Evolutionary conservation across 164 flowering plant genomes (phyloP), one percentile per base, ranked within the genome.

Genomic region (Hamamelis virginiana): DNA sequence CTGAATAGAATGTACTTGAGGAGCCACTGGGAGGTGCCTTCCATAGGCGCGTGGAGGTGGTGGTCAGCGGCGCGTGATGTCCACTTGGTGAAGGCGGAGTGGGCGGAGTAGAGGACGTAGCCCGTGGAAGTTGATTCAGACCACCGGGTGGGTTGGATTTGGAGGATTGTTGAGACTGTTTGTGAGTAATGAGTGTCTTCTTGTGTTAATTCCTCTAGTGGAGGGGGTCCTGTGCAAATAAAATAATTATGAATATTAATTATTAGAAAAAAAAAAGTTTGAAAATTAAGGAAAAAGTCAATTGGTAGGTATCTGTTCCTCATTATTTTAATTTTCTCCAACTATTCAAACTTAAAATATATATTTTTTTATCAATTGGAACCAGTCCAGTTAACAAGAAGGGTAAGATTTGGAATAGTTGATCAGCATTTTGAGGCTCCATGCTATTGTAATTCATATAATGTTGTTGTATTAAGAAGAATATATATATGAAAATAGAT

Each of bases 171-270:
- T 1, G 97, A 83, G 22, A 95, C 89, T 6, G 93, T 91, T 69
- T 86, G 91, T 9, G 93, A 87, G 71, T 95, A 95, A 75, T 89
- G 97, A 0, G 81, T 72, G 74, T 88, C 97, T 55, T 94, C 96
- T 46, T 72, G 84, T 1, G 83, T 38, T 64, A 83, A 47, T 25
- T 84, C 86, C 0, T 83, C 85, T 11, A 80, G 52, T n/a, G 67
- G 65, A 16, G 68, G 64, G 16, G 65, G 38, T 26, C 72, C 88
- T 85, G 76, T 55, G 19, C n/a, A 61, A 46, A n/a, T 10, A 65
- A 25, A 22, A 26, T 41, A 21, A 21, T 21, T 41, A 62, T 44
- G 5, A 62, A n/a, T n/a, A n/a, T n/a, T n/a, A n/a, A n/a, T n/a
- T n/a, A n/a, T n/a, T n/a, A n/a, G n/a, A n/a, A n/a, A n/a, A n/a